phyloP scores from a whole-genome alignment of 2,329 filamentous ascomycete genomes.

The Aureobasidium subglaciale region DNA sequence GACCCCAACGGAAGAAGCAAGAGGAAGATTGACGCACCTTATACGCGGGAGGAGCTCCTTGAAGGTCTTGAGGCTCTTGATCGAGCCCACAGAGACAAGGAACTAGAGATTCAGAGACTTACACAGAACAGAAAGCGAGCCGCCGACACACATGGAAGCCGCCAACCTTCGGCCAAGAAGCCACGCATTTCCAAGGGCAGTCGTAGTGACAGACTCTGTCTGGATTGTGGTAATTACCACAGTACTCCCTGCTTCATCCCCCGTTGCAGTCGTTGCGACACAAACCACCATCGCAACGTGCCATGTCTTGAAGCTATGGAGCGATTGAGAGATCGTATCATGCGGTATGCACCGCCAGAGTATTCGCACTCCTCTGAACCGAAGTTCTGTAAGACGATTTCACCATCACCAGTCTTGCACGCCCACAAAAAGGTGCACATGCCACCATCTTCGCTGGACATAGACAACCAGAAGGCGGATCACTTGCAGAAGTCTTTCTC shows the following conservation, averaged over 20 bases:
- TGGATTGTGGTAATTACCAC: slow-evolving; percentile 2
- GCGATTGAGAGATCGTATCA: background rate
- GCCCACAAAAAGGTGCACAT: background rate
- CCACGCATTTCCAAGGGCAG: background rate
- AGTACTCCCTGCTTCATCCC: slow-evolving; percentile 1
- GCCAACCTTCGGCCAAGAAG: background rate
- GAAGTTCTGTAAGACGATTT: background rate
- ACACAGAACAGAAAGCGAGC: background rate
- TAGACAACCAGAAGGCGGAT: no score
- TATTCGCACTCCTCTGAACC: background rate
- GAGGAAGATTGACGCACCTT: no score
- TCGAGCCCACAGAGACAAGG: background rate
- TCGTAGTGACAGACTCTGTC: background rate
- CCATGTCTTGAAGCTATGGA: background rate
- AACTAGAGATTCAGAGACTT: background rate
- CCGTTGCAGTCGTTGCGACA: background rate
- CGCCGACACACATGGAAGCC: background rate
- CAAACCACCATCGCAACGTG: background rate
- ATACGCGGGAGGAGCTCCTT: no score
- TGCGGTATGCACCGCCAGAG: no score
- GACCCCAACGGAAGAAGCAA: background rate
- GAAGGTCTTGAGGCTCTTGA: background rate
- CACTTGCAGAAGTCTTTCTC: background rate
- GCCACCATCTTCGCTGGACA: background rate
- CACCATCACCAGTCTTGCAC: background rate